phyloP scores from a whole-genome alignment of 129 eudicot species.

The Arctium minus region DNA sequence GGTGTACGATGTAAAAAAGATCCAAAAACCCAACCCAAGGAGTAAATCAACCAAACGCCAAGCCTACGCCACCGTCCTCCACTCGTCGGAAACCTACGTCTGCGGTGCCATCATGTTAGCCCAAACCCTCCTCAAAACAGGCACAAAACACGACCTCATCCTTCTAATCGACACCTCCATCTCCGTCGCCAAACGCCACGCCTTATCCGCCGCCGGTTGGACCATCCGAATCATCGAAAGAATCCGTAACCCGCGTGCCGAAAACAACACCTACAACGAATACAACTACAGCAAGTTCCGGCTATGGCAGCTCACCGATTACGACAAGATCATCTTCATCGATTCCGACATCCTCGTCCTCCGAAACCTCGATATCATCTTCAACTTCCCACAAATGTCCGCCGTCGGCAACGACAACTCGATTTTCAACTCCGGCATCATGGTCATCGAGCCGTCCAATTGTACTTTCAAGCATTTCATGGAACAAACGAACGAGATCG shows the following conservation, averaged over 20 bases:
- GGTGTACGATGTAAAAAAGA: conserved; percentile 51
- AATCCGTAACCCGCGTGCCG: conserved; percentile 86
- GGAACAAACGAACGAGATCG: conserved; percentile 38
- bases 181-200: conserved; percentile 45
- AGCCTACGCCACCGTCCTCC: conserved; percentile 89
- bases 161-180: conserved; percentile 79
- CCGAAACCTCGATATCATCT: conserved; percentile 68
- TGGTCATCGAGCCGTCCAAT: conserved; percentile 90
- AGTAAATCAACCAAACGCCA: conserved; percentile 30
- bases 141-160: conserved; percentile 70
- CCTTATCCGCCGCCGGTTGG: conserved; percentile 83
- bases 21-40: conserved; percentile 18
- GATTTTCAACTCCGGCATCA: conserved; percentile 86
- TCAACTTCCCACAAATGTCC: conserved; percentile 79
- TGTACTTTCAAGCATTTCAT: conserved; percentile 65
- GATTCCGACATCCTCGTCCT: conserved; percentile 76
- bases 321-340: conserved; percentile 71
- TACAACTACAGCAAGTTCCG: conserved; percentile 89
- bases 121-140: conserved; percentile 59
- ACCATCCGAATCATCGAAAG: conserved; percentile 65
- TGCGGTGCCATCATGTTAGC: conserved; percentile 91
- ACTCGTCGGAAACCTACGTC: conserved; percentile 73
- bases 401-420: conserved; percentile 77
- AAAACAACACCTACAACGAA: conserved; percentile 67
- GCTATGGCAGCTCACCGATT: conserved; percentile 85